Base-by-base conservation (phyloP, 2,329 filamentous ascomycete species). In the Ambrosiella cleistominuta region DNA sequence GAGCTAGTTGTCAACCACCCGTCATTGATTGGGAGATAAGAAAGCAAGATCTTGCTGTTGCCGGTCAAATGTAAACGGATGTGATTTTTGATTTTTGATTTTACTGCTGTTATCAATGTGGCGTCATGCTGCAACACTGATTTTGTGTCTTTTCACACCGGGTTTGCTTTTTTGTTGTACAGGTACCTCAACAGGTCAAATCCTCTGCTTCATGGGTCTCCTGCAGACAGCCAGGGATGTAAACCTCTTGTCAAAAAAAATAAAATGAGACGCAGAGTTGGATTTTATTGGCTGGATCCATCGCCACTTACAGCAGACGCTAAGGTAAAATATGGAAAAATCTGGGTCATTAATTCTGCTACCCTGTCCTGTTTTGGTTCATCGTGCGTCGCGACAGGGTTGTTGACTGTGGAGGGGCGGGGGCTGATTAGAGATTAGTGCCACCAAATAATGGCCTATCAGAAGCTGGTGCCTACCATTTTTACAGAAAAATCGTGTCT, bases 231-330 rank as follows among this genome's bases (percentile, higher is more conserved):
- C 56, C 56, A 57, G 56, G 49, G 49, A 58, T 53, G 49, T 37
- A 27, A 45, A 54, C 53, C 27, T 39, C 37, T 58, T 44, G 58
- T 37, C 38, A 60, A 50, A 49, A 49, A 40, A 45, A 49, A 56
- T 57, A 57, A 56, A 60, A 49, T 57, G 37, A 36, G 38, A 40
- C 2, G 17, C 38, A 44, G n/a, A 47, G 47, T 36, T 44, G 36
- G 19, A 19, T 47, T 38, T 60, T 36, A 58, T 60, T 58, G 59
- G 58, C 54, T 57, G 17, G 38, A 13, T 47, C 7, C 36, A 27
- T 37, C 37, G 40, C 40, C 15, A 36, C 40, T 39, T 57, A 38
- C 39, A 27, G 36, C 36, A 17, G 8, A 50, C 35, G 45, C 56
- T 51, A 57, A 57, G 47, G 38, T n/a, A 37, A 57, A 57, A 51